phyloP scores from a whole-genome alignment of 768 basidiomycete species.

The Dacryopinax spathularia region DNA sequence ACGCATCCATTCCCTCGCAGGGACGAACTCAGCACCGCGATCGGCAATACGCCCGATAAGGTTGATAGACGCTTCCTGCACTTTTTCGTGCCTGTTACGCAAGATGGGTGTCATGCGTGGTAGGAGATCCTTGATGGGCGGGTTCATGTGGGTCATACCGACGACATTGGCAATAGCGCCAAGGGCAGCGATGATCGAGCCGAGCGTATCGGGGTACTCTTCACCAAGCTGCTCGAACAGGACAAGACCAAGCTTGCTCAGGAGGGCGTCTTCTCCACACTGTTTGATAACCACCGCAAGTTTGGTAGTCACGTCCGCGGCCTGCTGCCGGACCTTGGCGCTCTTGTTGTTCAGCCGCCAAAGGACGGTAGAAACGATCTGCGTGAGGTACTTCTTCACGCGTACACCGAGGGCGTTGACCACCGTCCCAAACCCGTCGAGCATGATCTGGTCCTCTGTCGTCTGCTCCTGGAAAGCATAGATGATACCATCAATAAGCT shows the following conservation, averaged over 20 bases:
- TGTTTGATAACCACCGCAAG: constrained; percentile 97
- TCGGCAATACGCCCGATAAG: constrained; percentile 99
- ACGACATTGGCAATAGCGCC: constrained; percentile 99
- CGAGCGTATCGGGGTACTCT: constrained; percentile 97
- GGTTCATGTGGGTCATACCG: constrained; percentile 99
- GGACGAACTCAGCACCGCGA: constrained; percentile 97
- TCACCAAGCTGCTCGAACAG: constrained; percentile 97
- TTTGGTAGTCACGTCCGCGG: constrained; percentile 93
- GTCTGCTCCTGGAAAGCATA: constrained; percentile 99
- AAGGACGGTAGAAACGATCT: constrained; percentile 95
- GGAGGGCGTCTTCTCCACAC: constrained; percentile 88
- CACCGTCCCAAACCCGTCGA: constrained; percentile 95
- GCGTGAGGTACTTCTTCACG: constrained; percentile 95
- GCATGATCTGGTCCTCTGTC: constrained; percentile 96
- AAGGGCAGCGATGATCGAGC: constrained; percentile 94
- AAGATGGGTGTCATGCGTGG: constrained; percentile 99
- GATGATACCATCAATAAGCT: constrained; percentile 95
- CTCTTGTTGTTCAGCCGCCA: constrained; percentile 99
- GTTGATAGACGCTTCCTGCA: constrained; percentile 98
- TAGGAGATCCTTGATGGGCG: constrained; percentile 94
- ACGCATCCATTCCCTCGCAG: constrained; percentile 99
- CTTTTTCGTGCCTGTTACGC: constrained; percentile 96
- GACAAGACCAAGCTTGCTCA: constrained; percentile 92
- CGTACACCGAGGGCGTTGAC: constrained; percentile 86
- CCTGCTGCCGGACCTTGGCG: constrained; percentile 96